A percentile compares a stretch with the other conserved stretches of the same genome.
These are phyloP conservation scores for Pestalotiopsis sp. DNA, from an alignment of 2,329 filamentous ascomycete species.

Conservation along the genomic window DNA sequence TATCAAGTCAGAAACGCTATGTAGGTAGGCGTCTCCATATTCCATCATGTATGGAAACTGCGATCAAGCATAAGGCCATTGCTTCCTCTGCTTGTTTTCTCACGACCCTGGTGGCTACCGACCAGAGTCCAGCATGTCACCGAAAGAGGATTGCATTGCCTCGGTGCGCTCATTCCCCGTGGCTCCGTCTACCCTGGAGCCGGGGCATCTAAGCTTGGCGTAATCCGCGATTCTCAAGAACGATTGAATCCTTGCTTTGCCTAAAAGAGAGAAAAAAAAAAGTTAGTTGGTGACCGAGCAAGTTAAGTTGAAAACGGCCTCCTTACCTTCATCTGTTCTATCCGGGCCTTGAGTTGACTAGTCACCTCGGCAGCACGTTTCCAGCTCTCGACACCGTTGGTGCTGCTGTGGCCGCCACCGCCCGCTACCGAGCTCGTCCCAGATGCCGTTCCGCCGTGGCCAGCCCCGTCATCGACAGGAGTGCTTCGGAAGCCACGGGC, in stretches of 20 bases:
- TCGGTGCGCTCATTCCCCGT: neutral
- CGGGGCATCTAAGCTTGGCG: neutral
- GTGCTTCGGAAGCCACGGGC: constrained; percentile 55
- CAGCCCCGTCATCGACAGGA: constrained; percentile 27
- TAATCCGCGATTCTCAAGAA: constrained; percentile 31
- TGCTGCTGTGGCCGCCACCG: constrained; percentile 14
- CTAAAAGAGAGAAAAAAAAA: constrained; percentile 27
- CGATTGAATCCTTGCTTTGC: constrained; percentile 55
- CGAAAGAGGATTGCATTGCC: neutral
- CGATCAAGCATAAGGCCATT: neutral
- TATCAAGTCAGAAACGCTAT: constrained; percentile 9
- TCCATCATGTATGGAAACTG: constrained; percentile 1
- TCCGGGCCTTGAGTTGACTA: constrained; percentile 93
- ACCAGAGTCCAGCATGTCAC: neutral
- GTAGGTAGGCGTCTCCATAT: neutral
- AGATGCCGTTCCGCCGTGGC: constrained; percentile 22
- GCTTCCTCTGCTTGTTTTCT: neutral
- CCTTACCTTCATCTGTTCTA: constrained; percentile 93
- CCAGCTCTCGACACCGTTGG: constrained; percentile 84
- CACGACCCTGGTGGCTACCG: neutral
- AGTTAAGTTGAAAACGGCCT: constrained; percentile 12
- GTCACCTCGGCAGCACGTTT: constrained; percentile 96
- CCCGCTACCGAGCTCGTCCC: constrained; percentile 21
- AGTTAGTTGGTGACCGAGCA: constrained; percentile 19
- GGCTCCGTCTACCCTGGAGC: neutral